Percentiles rank a stretch among this genome's conserved stretches.
phyloP scores from a whole-genome alignment of 805 yeast genomes.

The Myxozyma melibiosi region DNA sequence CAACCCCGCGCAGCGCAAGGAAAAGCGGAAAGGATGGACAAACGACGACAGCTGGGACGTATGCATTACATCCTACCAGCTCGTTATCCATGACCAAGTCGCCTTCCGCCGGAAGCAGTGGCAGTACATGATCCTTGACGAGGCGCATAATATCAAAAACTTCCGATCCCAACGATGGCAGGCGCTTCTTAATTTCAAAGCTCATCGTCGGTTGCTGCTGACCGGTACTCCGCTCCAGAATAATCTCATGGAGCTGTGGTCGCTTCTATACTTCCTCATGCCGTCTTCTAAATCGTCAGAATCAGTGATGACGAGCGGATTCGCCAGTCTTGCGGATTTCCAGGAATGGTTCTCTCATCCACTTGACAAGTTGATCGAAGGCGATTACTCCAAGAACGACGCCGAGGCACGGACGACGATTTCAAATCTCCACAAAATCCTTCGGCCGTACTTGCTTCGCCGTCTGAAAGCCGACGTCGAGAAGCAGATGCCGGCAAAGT shows the following conservation, averaged over 20 bases:
- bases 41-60: conserved; percentile 94
- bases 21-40: conserved; percentile 97
- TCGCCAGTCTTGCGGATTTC: conserved; percentile 93
- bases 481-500: conserved; percentile 97
- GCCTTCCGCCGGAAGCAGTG: conserved; percentile 89
- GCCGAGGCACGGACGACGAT: conserved; percentile 84
- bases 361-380: conserved; percentile 87
- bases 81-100: conserved; percentile 96
- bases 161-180: conserved; percentile 97
- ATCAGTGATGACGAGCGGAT: conserved; percentile 83
- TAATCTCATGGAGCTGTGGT: conserved; percentile 94
- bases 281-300: conserved; percentile 67
- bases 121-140: conserved; percentile 97
- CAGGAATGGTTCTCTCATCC: conserved; percentile 87
- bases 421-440: conserved; percentile 83
- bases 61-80: conserved; percentile 94
- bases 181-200: conserved; percentile 88
- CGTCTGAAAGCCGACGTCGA: conserved; percentile 95
- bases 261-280: conserved; percentile 90
- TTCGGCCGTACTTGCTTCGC: conserved; percentile 88
- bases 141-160: conserved; percentile 96
- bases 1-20: conserved; percentile 93
- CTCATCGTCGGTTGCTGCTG: conserved; percentile 79
- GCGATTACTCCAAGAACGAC: conserved; percentile 52
- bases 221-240: conserved; percentile 98